Base-by-base conservation (phyloP, 2,329 filamentous ascomycete species). In the Coniochaeta prunicola region DNA sequence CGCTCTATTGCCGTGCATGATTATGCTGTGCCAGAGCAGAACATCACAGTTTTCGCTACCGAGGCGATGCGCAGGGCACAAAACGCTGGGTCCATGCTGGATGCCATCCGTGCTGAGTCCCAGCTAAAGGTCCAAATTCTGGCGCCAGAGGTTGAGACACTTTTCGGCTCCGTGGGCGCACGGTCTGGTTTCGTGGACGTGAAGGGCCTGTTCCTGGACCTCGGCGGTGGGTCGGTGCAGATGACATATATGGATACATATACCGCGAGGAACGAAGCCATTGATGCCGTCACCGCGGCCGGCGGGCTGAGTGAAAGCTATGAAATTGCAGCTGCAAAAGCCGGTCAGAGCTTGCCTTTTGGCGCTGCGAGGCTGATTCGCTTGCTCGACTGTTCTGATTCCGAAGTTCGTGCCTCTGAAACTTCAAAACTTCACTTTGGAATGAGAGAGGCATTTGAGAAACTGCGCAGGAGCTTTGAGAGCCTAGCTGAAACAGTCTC, bases 51-150 rank as follows among this genome's bases (percentile, higher is more conserved):
- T 10, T 83, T 97, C 45, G 92, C 92, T 21, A 97, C 92, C 0
- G 92, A 96, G 72, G 92, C 92, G 4, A 94, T 92, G 70, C 85
- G 92, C 50, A 90, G 86, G 26, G 91, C 92, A 6, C 73, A 82
- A 59, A 97, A 97, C 67, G 85, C 87, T 0, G 77, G 76, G 21
- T 81, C 84, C 1, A 91, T 94, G 73, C 78, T 90, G 1, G 70
- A 75, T 0, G 79, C 80, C 33, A 92, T 97, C 62, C 76, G 80
- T 48, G 76, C 77, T 2, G 87, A 86, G 0, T 73, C 74, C 2
- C 89, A 86, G 1, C 86, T 92, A 74, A 77, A 78, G 0, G 89
- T 96, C 0, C 80, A 84, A 56, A 79, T 96, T 61, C 76, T 96
- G 13, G 82, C 87, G 1, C 92, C 92, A 58, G 83, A 86, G 63